Base-by-base conservation (phyloP, 768 basidiomycete genomes). In the Leucocoprinus sp. region DNA sequence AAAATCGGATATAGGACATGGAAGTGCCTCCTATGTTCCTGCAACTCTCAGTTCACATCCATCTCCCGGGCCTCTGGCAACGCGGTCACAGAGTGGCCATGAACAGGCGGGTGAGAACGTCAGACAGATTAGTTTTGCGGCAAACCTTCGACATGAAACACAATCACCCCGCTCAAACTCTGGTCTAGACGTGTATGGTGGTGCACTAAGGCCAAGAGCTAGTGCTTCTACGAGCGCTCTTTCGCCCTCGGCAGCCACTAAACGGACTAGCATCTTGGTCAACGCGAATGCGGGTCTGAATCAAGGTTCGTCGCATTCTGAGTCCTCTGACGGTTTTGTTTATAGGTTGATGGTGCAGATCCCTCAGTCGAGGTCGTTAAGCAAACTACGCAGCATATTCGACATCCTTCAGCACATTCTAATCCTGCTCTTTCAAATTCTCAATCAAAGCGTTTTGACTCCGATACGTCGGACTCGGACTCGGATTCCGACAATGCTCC, bases 191-290 rank as follows among this genome's bases (percentile, higher is more conserved):
- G 56, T 58, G 41, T 61, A 65, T 51, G 52, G 55, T 12, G 55
- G 31, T 31, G 14, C 31, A 4, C 14, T 53, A 11, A 66, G 74
- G 34, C 58, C 56, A n/a, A 68, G 74, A 1, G 76, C 77, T 19
- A 80, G 77, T 38, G 66, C 62, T 33, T 83, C 82, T 7, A 71
- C 78, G 2, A 79, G 79, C 51, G 80, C 81, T 4, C 46, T 78
- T 29, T 61, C 67, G 2, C 78, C 78, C 0, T 69, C 64, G 36
- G 65, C 69, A 19, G 74, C 75, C 7, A 76, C 76, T 0, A 71
- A 69, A 45, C 65, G 71, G 27, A 80, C 75, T 1, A 76, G 73
- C 27, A 52, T 59, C 12, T 37, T 72, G 28, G 65, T 58, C 48
- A 51, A 55, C 47, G 54, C 64, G 5, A 64, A 63, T 43, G 59